Base-by-base conservation (phyloP, 768 basidiomycete species). In the Mycena rosella region DNA sequence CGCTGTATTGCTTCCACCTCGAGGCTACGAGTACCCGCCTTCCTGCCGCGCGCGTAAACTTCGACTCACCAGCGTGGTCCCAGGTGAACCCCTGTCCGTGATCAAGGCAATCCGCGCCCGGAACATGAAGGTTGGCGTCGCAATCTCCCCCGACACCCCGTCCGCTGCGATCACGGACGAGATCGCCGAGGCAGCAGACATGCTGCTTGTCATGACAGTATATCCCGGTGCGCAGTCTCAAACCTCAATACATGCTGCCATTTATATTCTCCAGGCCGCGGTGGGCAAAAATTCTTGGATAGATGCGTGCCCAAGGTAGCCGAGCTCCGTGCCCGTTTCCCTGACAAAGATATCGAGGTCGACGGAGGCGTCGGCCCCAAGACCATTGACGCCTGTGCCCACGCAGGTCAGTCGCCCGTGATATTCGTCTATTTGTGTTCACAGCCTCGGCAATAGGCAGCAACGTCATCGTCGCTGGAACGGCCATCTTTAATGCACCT, bases 131-230 rank as follows among this genome's bases (percentile, higher is more conserved):
- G 96, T 94, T 3, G 98, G 96, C 24, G 91, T 99, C 32, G 98
- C 98, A 38, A 97, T 99, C 73, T 98, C 96, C 8, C 98, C 98
- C 0, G 93, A 95, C 74, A 99, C 98, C 0, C 94, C 94, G 14
- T 92, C 96, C 26, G 85, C 88, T 4, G 92, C 90, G 45, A 96
- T 99, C 77, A 92, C 95, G 55, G 91, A 96, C 75, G 89, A 89
- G 53, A 85, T 99, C 53, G 97, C 85, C n/a, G 74, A 89, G 15
- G 88, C 87, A 6, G 96, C 92, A 7, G 96, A 98, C 77, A 95
- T 98, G 94, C 86, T 99, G 36, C 89, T 99, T 68, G 96, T 99
- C 73, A 99, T 99, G 97, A 99, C 97, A 11, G 96, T 99, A 27
- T 91, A 95, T 75, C 97, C 96, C 49, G 97, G 93, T 92, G 70